Evolutionary conservation across 2,329 filamentous ascomycete genomes (phyloP), one percentile per base, ranked within the genome.

Genomic region (Aureobasidium vineae): DNA sequence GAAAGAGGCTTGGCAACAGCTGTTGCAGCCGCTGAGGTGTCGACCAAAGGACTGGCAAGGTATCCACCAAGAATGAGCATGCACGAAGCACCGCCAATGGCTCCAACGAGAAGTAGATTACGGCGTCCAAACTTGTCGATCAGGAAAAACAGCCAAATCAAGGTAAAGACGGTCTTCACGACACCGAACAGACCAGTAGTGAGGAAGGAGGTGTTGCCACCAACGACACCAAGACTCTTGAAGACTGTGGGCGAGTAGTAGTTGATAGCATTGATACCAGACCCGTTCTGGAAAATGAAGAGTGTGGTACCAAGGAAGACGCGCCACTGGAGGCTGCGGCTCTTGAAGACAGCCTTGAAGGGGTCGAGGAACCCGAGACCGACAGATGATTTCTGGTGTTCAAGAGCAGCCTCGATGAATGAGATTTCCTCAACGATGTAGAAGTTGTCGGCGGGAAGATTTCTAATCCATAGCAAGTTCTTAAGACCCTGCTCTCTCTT

Each of bases 391-490:
- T 64, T 64, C 16, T 63, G 57, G 21, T 85, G 79, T 69, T 91
- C 88, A 21, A 92, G 79, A 13, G 90, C 88, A 19, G 84, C 82
- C 60, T 92, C 89, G 68, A 93, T 88, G 69, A 84, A 87, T 65
- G 83, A 82, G 33, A 93, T 81, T 75, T 93, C 90, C 74, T 93
- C 89, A 1, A 88, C 78, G 67, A 93, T 88, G 75, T 92, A 92
- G n/a, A 85, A 77, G 69, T 90, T 82, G 6, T 83, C 79, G 0
- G 78, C 73, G 7, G 79, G 75, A 1, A 89, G 82, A 59, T 86
- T 84, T 49, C 87, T 82, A 70, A 90, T 85, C 86, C 86, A 90
- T 80, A 83, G 85, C 4, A 82, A 72, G 53, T 81, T 80, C 64
- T 74, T 74, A 10, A 81, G 65, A 2, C 79, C 80, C 66, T 77